Conservation (phyloP, 139 green algal genomes). For the Spirogloea muscicola region DNA sequence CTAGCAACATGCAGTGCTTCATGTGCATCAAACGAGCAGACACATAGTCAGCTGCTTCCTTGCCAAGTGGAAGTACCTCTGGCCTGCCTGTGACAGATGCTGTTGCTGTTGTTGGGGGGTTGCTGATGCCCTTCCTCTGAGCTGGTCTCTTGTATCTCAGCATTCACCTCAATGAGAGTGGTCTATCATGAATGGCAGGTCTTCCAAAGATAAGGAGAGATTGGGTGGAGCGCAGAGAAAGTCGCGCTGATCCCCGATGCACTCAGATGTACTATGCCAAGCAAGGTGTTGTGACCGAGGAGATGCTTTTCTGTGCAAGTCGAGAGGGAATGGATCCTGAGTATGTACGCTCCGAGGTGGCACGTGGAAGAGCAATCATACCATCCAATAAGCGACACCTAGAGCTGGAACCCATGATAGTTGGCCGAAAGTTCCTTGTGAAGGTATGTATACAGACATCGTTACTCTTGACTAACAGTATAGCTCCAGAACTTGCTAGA, state of each 20-base stretch:
- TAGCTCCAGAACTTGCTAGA: too few species aligned
- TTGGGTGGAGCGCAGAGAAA: conserved; percentile 71
- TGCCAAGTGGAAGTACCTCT: neutral
- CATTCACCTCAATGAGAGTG: too few species aligned
- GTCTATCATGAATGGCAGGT: conserved; percentile 9
- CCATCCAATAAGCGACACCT: conserved; percentile 88
- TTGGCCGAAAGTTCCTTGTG: conserved; percentile 82
- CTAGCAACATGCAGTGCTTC: neutral
- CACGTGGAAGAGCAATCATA: conserved; percentile 91
- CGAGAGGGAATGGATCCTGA: conserved; percentile 84
- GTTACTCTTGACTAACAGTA: too few species aligned
- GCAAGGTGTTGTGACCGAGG: conserved; percentile 81
- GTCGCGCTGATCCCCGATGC: conserved; percentile 47
- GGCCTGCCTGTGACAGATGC: neutral
- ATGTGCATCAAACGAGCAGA: neutral
- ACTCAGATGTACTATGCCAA: conserved; percentile 81
- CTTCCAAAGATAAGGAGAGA: conserved; percentile 61
- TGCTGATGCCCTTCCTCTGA: neutral
- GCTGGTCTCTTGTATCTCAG: too few species aligned
- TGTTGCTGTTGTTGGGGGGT: neutral
- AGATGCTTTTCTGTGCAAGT: conserved; percentile 87
- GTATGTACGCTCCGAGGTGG: conserved; percentile 88
- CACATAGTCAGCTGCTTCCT: neutral
- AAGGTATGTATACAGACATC: too few species aligned
- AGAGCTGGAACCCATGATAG: conserved; percentile 77